phyloP scores from a whole-genome alignment of 2,329 filamentous ascomycete species.

The Pseudogymnoascus sp. region DNA sequence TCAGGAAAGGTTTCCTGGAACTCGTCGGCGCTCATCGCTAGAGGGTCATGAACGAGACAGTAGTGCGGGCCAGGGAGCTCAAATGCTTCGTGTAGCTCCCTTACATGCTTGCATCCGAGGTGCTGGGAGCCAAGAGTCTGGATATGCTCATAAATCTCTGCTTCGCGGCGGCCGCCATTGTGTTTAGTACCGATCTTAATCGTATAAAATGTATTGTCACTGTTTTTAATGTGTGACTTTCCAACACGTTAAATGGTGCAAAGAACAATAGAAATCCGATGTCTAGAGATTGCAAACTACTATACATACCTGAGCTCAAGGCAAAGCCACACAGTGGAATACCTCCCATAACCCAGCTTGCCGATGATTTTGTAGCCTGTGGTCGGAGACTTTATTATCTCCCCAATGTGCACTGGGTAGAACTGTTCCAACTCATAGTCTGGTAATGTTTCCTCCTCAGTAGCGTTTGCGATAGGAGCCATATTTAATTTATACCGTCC shows the following conservation, averaged over 20 bases:
- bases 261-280: neutral
- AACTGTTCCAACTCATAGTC: conserved; percentile 33
- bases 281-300: neutral
- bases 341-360: conserved; percentile 39
- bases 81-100: conserved; percentile 31
- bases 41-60: conserved; percentile 21
- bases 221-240: neutral
- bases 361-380: conserved; percentile 37
- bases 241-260: neutral
- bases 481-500: neutral
- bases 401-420: conserved; percentile 36
- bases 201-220: neutral
- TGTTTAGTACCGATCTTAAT: neutral
- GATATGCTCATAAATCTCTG: conserved; percentile 27
- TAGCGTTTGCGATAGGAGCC: neutral
- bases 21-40: conserved; percentile 16
- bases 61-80: conserved; percentile 18
- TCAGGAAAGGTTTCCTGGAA: conserved; percentile 13
- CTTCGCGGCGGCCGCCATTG: conserved; percentile 17
- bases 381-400: conserved; percentile 33
- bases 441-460: conserved; percentile 16
- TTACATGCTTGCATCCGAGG: conserved; percentile 27
- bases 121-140: conserved; percentile 22
- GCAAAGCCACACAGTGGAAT: conserved; percentile 40
- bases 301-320: conserved; percentile 20